phyloP scores from a whole-genome alignment of 208 protist species.

The Trypanosoma vivax region DNA sequence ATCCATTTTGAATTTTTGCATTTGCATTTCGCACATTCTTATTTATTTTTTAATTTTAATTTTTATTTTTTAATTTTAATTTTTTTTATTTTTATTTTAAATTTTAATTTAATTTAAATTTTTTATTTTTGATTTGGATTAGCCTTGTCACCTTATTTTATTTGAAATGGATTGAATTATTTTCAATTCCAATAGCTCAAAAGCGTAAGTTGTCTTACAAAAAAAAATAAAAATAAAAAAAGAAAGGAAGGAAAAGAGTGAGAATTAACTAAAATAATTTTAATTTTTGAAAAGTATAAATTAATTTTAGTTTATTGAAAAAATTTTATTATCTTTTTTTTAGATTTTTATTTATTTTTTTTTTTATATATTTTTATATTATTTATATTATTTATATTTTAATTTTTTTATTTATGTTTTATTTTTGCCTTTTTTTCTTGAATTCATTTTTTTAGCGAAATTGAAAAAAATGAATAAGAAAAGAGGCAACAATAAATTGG shows the following conservation, averaged over 20 bases:
- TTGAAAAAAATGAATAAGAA: too few species aligned
- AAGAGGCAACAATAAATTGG: too few species aligned
- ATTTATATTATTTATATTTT: neutral
- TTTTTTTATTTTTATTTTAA: slow-evolving; percentile 3
- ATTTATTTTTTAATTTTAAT: slow-evolving; percentile 10
- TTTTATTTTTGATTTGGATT: neutral
- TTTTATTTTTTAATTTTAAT: neutral
- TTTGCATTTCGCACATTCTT: slow-evolving; percentile 1
- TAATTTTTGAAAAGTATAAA: too few species aligned
- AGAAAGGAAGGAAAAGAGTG: too few species aligned
- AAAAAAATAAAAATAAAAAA: too few species aligned
- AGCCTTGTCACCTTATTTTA: neutral
- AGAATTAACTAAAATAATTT: too few species aligned
- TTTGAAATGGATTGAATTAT: neutral
- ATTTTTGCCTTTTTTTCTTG: slow-evolving; percentile 8
- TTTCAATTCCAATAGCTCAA: too few species aligned
- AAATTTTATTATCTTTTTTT: too few species aligned
- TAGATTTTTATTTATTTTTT: slow-evolving; percentile 2
- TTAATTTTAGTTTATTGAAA: too few species aligned
- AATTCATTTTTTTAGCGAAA: slow-evolving; percentile 11
- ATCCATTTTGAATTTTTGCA: too few species aligned
- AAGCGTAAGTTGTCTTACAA: too few species aligned
- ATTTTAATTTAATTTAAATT: neutral
- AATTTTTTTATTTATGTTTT: slow-evolving; percentile 7
- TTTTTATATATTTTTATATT: slow-evolving; percentile 4